These are phyloP conservation scores for Paramecium pentaurelia DNA, from an alignment of 73 alveolate species.

Conservation along the genomic window DNA sequence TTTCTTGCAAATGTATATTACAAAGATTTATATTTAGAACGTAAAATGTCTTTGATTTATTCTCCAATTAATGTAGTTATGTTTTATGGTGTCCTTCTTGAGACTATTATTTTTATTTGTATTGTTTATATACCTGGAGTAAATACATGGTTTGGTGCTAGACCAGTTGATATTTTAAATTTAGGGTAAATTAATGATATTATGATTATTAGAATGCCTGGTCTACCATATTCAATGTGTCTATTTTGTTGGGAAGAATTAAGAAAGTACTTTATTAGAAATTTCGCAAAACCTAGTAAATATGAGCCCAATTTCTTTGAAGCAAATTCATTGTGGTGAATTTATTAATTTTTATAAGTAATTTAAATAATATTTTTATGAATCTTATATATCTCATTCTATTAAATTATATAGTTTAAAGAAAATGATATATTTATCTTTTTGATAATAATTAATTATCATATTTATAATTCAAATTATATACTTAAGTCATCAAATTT, in stretches of 20 bases:
- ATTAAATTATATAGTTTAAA: too few relatives aligned
- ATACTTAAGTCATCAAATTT: too few relatives aligned
- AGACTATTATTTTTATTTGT: not conserved
- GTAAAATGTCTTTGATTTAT: slow-evolving; percentile 43
- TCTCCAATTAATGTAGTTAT: not conserved
- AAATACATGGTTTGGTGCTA: slow-evolving; percentile 51
- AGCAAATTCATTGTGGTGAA: slow-evolving; percentile 44
- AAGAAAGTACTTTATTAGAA: slow-evolving; percentile 46
- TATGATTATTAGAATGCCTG: slow-evolving; percentile 49
- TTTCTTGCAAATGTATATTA: slow-evolving; percentile 26
- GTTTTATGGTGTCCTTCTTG: slow-evolving; percentile 56
- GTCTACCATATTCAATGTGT: slow-evolving; percentile 55
- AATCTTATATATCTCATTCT: not conserved
- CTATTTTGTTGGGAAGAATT: slow-evolving; percentile 59
- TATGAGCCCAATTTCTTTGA: slow-evolving; percentile 11
- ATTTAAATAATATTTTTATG: not conserved
- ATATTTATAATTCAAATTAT: too few relatives aligned
- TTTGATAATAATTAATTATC: too few relatives aligned
- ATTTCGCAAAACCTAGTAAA: not conserved
- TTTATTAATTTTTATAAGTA: not conserved
- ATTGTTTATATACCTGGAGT: slow-evolving; percentile 58
- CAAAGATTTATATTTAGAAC: not conserved
- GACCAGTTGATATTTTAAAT: slow-evolving; percentile 55
- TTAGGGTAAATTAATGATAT: not conserved
- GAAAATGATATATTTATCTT: too few relatives aligned